Percentiles rank a stretch among this genome's conserved stretches.
Conservation (phyloP, 768 basidiomycete species). For the Sutorius australiensis region DNA sequence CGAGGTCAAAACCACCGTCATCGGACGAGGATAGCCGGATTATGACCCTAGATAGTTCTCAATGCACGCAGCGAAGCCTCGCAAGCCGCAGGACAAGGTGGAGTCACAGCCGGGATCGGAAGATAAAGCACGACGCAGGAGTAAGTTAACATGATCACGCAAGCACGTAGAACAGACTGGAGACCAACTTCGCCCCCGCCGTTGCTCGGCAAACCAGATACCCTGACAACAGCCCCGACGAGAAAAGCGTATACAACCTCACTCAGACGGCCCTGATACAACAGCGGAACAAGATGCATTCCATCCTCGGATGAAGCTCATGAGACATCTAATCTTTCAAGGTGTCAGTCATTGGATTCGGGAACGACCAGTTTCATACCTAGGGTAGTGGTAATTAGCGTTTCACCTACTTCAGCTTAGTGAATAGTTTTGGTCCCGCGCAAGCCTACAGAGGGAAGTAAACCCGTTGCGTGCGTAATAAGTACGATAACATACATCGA, state of each 20-base stretch:
- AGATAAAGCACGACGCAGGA: background rate
- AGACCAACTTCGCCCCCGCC: background rate
- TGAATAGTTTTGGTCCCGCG: constrained; percentile 78
- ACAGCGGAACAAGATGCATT: constrained; percentile 6
- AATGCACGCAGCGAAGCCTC: background rate
- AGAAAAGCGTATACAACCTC: background rate
- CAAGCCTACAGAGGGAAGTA: constrained; percentile 34
- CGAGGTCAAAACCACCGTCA: too few species aligned
- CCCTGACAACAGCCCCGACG: background rate
- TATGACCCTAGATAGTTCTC: background rate
- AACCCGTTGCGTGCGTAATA: background rate
- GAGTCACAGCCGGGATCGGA: background rate
- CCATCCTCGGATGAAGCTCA: constrained; percentile 4
- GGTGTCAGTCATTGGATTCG: background rate
- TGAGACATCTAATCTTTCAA: constrained; percentile 14
- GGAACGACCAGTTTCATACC: constrained; percentile 5
- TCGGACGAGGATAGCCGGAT: background rate
- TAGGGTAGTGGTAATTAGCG: constrained; percentile 9
- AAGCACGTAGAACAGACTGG: background rate
- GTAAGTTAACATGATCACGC: background rate
- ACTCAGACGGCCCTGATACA: background rate
- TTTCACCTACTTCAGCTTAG: constrained; percentile 50
- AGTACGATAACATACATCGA: constrained; percentile 56
- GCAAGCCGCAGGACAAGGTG: background rate
- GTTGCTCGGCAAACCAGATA: background rate